Evolutionary conservation across 495 filamentous ascomycete genomes (phyloP).

Genomic region (Sordaria brevicollis): DNA sequence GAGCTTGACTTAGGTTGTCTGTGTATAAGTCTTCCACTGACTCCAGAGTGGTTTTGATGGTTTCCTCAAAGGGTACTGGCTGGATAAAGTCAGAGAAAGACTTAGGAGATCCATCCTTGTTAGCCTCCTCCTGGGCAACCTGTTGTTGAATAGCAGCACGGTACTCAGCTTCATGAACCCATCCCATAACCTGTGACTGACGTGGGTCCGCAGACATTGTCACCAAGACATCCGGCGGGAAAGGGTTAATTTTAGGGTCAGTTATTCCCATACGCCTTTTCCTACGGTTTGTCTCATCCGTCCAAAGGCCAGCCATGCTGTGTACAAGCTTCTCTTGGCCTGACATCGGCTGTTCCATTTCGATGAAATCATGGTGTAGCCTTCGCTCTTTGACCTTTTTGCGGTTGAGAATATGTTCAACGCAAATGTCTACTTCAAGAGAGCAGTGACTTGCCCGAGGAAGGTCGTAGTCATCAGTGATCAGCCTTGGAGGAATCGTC

Average conservation of each 20-base stretch:
- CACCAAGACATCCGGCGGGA: constrained; percentile 66
- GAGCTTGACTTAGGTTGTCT: constrained; percentile 46
- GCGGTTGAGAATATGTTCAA: constrained; percentile 82
- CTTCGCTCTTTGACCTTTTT: constrained; percentile 56
- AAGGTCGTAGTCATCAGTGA: constrained; percentile 52
- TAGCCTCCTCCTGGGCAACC: constrained; percentile 49
- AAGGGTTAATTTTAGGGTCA: constrained; percentile 58
- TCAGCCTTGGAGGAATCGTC: constrained; percentile 33
- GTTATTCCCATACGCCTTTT: constrained; percentile 54
- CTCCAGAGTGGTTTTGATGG: constrained; percentile 64
- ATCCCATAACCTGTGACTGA: constrained; percentile 54
- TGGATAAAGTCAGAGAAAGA: constrained; percentile 57
- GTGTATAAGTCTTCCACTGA: constrained; percentile 82
- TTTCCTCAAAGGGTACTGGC: constrained; percentile 37
- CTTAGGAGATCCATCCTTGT: constrained; percentile 33
- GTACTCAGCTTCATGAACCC: constrained; percentile 89
- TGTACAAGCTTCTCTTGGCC: constrained; percentile 69
- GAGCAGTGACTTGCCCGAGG: constrained; percentile 78
- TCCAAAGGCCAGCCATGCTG: constrained; percentile 91
- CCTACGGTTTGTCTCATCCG: constrained; percentile 74
- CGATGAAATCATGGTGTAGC: constrained; percentile 82
- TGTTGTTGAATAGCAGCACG: constrained; percentile 49
- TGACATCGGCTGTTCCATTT: constrained; percentile 53
- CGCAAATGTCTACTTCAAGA: constrained; percentile 80
- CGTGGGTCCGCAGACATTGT: constrained; percentile 79